Evolutionary conservation across 2,329 filamentous ascomycete genomes (phyloP), one percentile per base, ranked within the genome.

Genomic region (Claviceps pazoutovae): DNA sequence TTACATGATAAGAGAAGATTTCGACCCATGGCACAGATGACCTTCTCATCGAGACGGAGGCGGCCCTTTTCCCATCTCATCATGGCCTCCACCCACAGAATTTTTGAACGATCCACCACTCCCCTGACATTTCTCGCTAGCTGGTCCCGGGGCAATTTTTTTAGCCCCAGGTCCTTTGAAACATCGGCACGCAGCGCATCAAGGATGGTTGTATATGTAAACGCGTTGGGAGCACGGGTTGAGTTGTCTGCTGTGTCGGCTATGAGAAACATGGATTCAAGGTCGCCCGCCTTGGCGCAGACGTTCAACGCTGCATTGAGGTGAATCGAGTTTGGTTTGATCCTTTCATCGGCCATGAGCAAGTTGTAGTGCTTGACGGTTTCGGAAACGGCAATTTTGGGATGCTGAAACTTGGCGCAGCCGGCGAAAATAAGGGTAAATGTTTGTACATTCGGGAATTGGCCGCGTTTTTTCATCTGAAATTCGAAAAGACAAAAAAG

Each of bases 391-490:
- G 82, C 82, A 34, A 79, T 65, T 44, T 76, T 71, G 0, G 74
- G 67, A 53, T 84, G 76, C 1, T 75, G 63, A 16, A 83, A 80
- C 43, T 74, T 68, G 42, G 83, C 77, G 51, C 90, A 80, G 34
- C 89, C 91, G 49, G 79, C 75, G 58, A 98, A 82, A 53, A 97
- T 78, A 53, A 87, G 82, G 17, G 87, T 93, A 63, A 86, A 96
- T 0, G 93, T 96, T 60, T 84, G 79, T 3, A 80, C 77, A 63
- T 90, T 91, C 1, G 93, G 91, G 26, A 78, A 73, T 60, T 94
- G 85, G 5, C 75, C 83, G 55, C 89, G 79, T 70, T 97, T 97
- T 71, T 97, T 98, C 91, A 98, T 97, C 85, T 88, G 58, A 13
- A 53, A 2, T 21, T 14, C n/a, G n/a, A 5, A 23, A 23, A 43